A percentile compares a stretch with the other conserved stretches of the same genome.
These are phyloP conservation scores for Terana coerulea DNA, from an alignment of 768 basidiomycete species.

Conservation along the genomic window DNA sequence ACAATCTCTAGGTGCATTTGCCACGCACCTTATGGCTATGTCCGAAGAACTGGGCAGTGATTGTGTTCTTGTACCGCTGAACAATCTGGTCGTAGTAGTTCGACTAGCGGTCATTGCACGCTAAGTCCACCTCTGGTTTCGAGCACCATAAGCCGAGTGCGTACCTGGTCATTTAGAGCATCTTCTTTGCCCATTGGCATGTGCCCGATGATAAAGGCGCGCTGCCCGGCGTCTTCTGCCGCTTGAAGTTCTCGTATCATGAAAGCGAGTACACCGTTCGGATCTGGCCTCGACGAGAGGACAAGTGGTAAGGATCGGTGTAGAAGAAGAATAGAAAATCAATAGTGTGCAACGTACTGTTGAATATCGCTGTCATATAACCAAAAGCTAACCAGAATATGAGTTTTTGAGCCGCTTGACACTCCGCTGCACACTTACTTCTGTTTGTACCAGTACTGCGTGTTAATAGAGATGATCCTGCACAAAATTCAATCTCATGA, in stretches of 20 bases:
- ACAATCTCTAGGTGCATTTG: conserved; percentile 27
- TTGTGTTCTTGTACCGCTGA: conserved; percentile 53
- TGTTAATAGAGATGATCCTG: conserved; percentile 57
- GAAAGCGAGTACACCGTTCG: conserved; percentile 57
- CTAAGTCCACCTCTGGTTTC: not conserved
- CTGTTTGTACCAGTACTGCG: conserved; percentile 57
- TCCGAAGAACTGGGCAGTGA: conserved; percentile 59
- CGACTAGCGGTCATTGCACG: conserved; percentile 38
- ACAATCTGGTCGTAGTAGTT: conserved; percentile 62
- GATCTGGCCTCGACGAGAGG: conserved; percentile 40
- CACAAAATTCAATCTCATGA: not conserved
- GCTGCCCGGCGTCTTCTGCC: conserved; percentile 55
- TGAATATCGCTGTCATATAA: conserved; percentile 49
- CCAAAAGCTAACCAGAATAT: conserved; percentile 44
- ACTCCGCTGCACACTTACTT: conserved; percentile 34
- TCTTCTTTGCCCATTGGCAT: conserved; percentile 51
- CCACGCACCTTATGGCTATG: conserved; percentile 45
- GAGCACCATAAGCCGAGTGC: not conserved
- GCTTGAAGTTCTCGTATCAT: conserved; percentile 48
- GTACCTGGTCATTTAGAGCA: conserved; percentile 47
- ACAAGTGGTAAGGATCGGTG: not conserved
- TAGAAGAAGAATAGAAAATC: not conserved
- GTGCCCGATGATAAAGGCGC: conserved; percentile 60
- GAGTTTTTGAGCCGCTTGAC: not conserved
- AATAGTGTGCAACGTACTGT: conserved; percentile 32